Base-by-base conservation (phyloP, 2,329 filamentous ascomycete species). In the Acrodontium crateriforme region DNA sequence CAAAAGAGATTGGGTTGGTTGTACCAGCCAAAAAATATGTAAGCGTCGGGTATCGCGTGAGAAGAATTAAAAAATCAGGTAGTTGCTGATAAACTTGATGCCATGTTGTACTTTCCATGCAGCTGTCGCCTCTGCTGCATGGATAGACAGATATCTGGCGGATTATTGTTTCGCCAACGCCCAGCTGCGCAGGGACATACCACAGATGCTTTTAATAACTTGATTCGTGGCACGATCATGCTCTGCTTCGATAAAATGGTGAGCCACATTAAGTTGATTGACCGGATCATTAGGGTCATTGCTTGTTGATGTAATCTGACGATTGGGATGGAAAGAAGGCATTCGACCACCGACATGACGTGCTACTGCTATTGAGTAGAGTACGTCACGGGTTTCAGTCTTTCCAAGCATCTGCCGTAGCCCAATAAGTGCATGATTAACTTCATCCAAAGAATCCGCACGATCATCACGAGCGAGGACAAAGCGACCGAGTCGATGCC, bases 301-400 rank as follows among this genome's bases (percentile, higher is more conserved):
- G 18, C 29, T 40, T 13, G 39, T 34, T 2, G 42, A 38, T 6
- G 45, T 32, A 4, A 49, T 27, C 8, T 40, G 38, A 16, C 38
- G 41, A 12, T 41, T 37, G 10, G 47, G 45, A 15, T 46, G 39
- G 38, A 62, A 63, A 15, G 59, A 56, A 10, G 55, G 50, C 34
- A 59, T 47, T 9, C 73, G 69, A 17, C 74, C 72, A 24, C 78
- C 74, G 27, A 84, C 64, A 37, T 85, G 73, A 15, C 83, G 74
- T 10, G 79, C 74, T 30, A 92, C 71, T 6, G 80, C 81, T 39
- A 93, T 77, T 0, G 81, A 89, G 55, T 93, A 93, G 31, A 94
- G 70, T 11, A 93, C 77, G 50, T 94, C 84, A 29, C 85, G 74
- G 45, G 87, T 89, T 56, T 94, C 85, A 14, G 77, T 70, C 25